Conservation (phyloP, 192 early-diverging fungal genomes). For the Ambispora gerdemannii region DNA sequence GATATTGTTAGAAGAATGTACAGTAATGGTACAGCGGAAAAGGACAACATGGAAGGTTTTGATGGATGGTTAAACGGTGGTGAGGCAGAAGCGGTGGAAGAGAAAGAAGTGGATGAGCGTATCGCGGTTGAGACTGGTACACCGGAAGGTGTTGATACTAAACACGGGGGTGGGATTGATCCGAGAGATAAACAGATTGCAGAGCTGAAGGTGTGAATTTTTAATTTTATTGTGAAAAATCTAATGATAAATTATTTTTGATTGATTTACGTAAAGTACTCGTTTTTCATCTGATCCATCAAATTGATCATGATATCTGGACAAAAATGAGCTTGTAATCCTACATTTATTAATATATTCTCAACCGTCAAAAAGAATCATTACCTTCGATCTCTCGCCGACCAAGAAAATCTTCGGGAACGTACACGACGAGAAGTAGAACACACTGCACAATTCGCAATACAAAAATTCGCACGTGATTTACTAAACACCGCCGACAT, state of each 20-base stretch:
- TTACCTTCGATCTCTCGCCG: conserved; percentile 90
- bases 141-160: neutral
- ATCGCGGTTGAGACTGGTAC: neutral
- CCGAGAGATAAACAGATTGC: conserved; percentile 80
- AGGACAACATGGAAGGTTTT: no score
- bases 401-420: conserved; percentile 92
- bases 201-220: conserved; percentile 62
- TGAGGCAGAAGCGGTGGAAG: no score
- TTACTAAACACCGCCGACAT: conserved; percentile 90
- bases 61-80: no score
- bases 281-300: neutral
- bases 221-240: neutral
- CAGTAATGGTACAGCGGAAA: no score
- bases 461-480: conserved; percentile 99
- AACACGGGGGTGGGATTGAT: conserved; percentile 40
- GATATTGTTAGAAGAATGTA: no score
- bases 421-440: conserved; percentile 85
- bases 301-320: neutral
- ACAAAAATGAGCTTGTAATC: neutral
- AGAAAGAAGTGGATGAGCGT: no score
- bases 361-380: conserved; percentile 57
- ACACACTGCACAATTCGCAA: conserved; percentile 78
- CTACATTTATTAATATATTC: neutral
- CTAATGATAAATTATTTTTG: neutral
- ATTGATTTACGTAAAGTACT: neutral